phyloP scores from a whole-genome alignment of 805 yeast species.

The Saturnispora hagleri region DNA sequence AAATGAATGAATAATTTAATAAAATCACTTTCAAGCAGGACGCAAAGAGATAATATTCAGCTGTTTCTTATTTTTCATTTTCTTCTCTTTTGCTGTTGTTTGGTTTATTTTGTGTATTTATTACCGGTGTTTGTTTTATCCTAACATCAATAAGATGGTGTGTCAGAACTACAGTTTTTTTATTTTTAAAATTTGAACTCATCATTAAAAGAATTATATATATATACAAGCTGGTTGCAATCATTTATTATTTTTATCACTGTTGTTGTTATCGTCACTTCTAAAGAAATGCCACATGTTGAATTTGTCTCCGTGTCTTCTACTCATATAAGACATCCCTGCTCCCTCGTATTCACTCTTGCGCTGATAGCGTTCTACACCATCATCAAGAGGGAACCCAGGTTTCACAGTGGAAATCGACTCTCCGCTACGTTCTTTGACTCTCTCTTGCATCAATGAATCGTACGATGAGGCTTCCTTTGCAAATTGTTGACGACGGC shows the following conservation, averaged over 20 bases:
- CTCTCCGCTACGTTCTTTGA: slow-evolving; percentile 14
- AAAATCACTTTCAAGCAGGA: background rate
- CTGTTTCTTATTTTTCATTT: background rate
- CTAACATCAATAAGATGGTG: background rate
- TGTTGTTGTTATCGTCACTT: slow-evolving; percentile 6
- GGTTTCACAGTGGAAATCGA: slow-evolving; percentile 24
- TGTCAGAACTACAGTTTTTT: background rate
- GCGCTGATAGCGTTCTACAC: slow-evolving; percentile 34
- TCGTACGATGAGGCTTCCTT: slow-evolving; percentile 28
- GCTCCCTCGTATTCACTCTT: slow-evolving; percentile 63
- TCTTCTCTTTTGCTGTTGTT: background rate
- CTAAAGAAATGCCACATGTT: slow-evolving; percentile 13
- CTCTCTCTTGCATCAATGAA: slow-evolving; percentile 20
- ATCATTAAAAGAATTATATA: background rate
- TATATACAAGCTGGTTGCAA: background rate
- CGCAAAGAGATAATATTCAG: background rate
- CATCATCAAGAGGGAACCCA: slow-evolving; percentile 27
- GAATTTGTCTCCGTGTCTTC: slow-evolving; percentile 31
- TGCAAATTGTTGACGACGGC: slow-evolving; percentile 27
- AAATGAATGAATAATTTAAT: slow-evolving; percentile 22
- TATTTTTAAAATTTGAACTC: background rate
- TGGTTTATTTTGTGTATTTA: slow-evolving; percentile 1
- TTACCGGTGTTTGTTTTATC: background rate
- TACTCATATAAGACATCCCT: slow-evolving; percentile 48
- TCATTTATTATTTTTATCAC: background rate